phyloP scores from a whole-genome alignment of 1,139 yeast species.

The Geotrichum candidum region DNA sequence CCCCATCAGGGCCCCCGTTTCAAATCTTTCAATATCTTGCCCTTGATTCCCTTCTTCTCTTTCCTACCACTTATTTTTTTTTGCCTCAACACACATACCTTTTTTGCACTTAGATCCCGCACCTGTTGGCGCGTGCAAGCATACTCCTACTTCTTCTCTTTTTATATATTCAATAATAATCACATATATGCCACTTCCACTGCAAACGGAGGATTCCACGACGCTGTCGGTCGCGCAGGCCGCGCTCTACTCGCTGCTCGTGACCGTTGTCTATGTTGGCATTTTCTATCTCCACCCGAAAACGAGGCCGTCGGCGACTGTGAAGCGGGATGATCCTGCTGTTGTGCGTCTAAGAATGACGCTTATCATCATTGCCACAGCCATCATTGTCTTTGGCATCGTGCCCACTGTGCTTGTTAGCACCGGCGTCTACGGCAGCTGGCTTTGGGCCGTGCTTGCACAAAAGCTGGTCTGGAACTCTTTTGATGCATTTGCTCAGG shows the following conservation, averaged over 20 bases:
- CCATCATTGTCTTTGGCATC: conserved; percentile 32
- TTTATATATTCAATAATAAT: too few relatives aligned
- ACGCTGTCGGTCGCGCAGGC: conserved; percentile 5
- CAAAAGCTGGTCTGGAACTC: conserved; percentile 25
- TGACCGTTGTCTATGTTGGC: conserved; percentile 29
- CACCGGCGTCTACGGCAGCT: conserved; percentile 20
- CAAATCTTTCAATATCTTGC: not conserved
- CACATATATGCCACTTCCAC: not conserved
- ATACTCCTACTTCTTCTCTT: not conserved
- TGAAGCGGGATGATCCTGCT: conserved; percentile 30
- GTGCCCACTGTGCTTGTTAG: conserved; percentile 21
- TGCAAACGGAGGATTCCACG: not conserved
- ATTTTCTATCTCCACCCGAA: conserved; percentile 28
- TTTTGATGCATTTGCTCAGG: conserved; percentile 9
- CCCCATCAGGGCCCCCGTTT: not conserved
- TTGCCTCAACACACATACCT: not conserved
- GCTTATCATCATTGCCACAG: conserved; percentile 35
- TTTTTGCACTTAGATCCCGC: not conserved
- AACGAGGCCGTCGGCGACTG: conserved; percentile 30
- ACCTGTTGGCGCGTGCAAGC: not conserved
- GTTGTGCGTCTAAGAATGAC: conserved; percentile 40
- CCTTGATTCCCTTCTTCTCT: not conserved
- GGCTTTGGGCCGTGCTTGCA: conserved; percentile 22
- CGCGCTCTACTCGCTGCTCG: conserved; percentile 8
- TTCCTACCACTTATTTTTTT: not conserved